Conservation (phyloP, 108 stramenopile genomes). For the Nannochloropsis gaditana region DNA sequence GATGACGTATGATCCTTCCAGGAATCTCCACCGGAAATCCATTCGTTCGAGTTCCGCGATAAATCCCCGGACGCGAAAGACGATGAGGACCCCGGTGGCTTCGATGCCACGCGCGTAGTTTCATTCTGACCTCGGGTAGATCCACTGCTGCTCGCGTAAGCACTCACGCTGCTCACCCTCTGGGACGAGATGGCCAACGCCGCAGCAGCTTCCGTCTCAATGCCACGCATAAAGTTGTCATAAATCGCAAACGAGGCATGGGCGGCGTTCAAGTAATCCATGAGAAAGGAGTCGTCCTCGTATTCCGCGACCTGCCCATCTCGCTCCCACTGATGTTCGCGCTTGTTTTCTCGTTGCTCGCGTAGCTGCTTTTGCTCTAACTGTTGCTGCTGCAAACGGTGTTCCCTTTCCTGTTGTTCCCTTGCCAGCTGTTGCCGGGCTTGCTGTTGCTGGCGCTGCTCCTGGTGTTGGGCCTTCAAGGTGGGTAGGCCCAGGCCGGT, state of each 20-base stretch:
- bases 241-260: neutral
- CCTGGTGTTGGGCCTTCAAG: neutral
- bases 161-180: neutral
- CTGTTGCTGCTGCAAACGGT: slow-evolving; percentile 10
- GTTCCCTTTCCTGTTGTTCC: neutral
- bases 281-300: neutral
- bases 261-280: neutral
- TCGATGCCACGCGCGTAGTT: no score
- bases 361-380: neutral
- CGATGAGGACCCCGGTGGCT: no score
- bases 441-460: neutral
- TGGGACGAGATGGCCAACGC: neutral
- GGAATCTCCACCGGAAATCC: no score
- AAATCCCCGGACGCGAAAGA: no score
- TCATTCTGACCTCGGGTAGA: neutral
- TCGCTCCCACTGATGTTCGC: neutral
- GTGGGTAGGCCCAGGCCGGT: neutral
- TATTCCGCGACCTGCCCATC: neutral
- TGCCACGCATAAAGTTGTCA: neutral
- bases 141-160: neutral
- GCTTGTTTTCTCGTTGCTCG: neutral
- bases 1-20: no score
- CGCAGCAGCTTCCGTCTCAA: neutral
- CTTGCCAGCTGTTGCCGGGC: slow-evolving; percentile 8
- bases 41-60: no score